These are phyloP conservation scores for Kwoniella shandongensis DNA, from an alignment of 768 basidiomycete species.

Conservation along the genomic window DNA sequence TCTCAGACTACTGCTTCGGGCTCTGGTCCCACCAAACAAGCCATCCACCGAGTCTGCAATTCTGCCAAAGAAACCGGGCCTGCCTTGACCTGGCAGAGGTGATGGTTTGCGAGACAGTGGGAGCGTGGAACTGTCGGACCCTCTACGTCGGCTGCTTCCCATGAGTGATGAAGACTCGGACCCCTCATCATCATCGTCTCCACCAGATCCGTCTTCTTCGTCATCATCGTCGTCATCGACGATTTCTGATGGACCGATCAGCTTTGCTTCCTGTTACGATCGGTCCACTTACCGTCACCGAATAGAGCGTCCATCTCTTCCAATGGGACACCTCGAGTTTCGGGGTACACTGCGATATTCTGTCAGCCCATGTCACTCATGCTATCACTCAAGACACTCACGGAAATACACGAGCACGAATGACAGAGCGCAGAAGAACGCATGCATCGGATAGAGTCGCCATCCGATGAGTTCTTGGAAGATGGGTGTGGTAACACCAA, in stretches of 20 bases:
- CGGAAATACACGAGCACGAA: constrained; percentile 63
- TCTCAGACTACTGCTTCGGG: constrained; percentile 19
- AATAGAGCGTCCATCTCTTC: constrained; percentile 52
- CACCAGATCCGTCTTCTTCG: constrained; percentile 26
- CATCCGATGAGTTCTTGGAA: constrained; percentile 84
- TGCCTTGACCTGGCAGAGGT: constrained; percentile 14
- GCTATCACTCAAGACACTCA: constrained; percentile 1
- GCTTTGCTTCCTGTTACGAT: neutral
- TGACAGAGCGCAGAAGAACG: constrained; percentile 83
- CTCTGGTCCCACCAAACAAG: constrained; percentile 18
- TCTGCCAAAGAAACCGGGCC: constrained; percentile 12
- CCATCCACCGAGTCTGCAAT: constrained; percentile 8
- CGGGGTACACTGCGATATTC: constrained; percentile 40
- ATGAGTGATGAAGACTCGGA: constrained; percentile 33
- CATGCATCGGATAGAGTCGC: constrained; percentile 94
- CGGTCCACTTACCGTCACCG: constrained; percentile 39
- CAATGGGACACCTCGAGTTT: constrained; percentile 47
- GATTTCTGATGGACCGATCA: constrained; percentile 19
- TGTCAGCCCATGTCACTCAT: neutral
- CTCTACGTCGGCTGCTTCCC: constrained; percentile 15
- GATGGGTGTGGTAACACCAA: constrained; percentile 82
- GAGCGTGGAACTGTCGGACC: constrained; percentile 27
- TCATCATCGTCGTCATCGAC: constrained; percentile 41
- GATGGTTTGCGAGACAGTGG: constrained; percentile 35
- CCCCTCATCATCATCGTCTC: constrained; percentile 36